phyloP scores from a whole-genome alignment of 2,329 filamentous ascomycete genomes.

The Magnaporthiopsis rhizophila region DNA sequence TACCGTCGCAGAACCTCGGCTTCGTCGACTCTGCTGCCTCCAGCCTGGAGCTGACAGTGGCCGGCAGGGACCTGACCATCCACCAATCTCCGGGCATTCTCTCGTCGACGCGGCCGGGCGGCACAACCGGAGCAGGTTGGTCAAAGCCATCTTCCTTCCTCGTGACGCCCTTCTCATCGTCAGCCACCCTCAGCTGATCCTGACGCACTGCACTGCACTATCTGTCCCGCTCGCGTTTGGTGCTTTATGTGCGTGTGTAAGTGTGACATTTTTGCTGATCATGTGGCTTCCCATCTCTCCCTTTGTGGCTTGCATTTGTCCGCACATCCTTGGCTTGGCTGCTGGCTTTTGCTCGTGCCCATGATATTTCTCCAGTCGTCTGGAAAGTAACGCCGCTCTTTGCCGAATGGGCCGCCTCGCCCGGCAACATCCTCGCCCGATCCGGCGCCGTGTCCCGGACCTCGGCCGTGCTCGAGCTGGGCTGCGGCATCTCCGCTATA shows the following conservation, averaged over 20 bases:
- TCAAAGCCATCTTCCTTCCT: background rate
- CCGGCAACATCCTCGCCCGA: constrained; percentile 55
- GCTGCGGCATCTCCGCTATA: constrained; percentile 78
- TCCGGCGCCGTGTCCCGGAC: constrained; percentile 28
- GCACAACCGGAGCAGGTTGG: constrained; percentile 45
- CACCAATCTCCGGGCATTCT: constrained; percentile 79
- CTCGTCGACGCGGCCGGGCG: constrained; percentile 61
- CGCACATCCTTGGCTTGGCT: background rate
- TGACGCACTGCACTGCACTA: background rate
- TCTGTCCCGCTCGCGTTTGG: background rate
- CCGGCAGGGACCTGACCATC: constrained; percentile 63
- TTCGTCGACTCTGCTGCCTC: constrained; percentile 69
- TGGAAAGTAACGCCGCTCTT: constrained; percentile 88
- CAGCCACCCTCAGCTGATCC: background rate
- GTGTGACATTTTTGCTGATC: background rate
- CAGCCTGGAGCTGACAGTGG: constrained; percentile 56
- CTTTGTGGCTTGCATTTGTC: background rate
- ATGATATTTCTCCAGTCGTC: constrained; percentile 47
- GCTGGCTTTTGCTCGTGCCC: constrained; percentile 8
- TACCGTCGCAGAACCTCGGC: constrained; percentile 71
- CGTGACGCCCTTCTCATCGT: background rate
- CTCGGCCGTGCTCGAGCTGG: constrained; percentile 69
- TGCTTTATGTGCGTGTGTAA: background rate
- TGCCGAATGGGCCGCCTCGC: constrained; percentile 66
- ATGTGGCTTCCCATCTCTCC: constrained; percentile 1